Evolutionary conservation across 2,329 filamentous ascomycete genomes (phyloP).

Genomic region (Fusarium domesticum): DNA sequence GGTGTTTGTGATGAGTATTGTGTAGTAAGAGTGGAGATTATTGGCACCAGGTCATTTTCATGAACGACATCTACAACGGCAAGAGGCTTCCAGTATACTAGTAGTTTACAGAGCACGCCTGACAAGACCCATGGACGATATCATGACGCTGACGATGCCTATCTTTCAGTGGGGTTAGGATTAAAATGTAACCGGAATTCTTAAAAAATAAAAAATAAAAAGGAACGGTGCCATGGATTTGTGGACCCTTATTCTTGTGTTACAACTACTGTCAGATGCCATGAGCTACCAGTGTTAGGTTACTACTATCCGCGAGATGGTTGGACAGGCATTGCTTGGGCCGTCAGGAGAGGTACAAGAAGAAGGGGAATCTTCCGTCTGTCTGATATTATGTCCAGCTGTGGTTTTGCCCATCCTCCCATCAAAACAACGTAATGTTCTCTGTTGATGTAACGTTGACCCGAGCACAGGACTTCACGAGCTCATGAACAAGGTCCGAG

Average conservation of each 20-base stretch:
- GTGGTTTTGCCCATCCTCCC: conserved; percentile 7
- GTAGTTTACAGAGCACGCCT: conserved; percentile 10
- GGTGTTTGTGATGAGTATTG: conserved; percentile 5
- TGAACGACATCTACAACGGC: conserved; percentile 4
- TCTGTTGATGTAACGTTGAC: neutral
- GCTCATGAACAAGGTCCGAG: too few relatives aligned
- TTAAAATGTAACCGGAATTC: too few relatives aligned
- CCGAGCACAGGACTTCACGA: neutral
- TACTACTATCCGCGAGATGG: too few relatives aligned
- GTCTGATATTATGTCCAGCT: conserved; percentile 12
- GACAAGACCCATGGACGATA: conserved; percentile 10
- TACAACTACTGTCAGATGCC: too few relatives aligned
- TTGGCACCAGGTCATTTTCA: too few relatives aligned
- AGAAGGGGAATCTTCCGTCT: conserved; percentile 19
- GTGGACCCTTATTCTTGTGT: neutral
- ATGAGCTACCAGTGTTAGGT: too few relatives aligned
- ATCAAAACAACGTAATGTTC: neutral
- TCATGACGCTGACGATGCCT: conserved; percentile 20
- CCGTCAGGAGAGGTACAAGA: conserved; percentile 17
- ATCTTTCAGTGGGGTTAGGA: too few relatives aligned
- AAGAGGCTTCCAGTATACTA: conserved; percentile 18
- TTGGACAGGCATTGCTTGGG: neutral
- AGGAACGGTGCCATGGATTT: conserved; percentile 17
- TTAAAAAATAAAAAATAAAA: too few relatives aligned
- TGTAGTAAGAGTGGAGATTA: conserved; percentile 10